These are phyloP conservation scores for Paxillus rubicundulus DNA, from an alignment of 768 basidiomycete species.

Conservation along the genomic window DNA sequence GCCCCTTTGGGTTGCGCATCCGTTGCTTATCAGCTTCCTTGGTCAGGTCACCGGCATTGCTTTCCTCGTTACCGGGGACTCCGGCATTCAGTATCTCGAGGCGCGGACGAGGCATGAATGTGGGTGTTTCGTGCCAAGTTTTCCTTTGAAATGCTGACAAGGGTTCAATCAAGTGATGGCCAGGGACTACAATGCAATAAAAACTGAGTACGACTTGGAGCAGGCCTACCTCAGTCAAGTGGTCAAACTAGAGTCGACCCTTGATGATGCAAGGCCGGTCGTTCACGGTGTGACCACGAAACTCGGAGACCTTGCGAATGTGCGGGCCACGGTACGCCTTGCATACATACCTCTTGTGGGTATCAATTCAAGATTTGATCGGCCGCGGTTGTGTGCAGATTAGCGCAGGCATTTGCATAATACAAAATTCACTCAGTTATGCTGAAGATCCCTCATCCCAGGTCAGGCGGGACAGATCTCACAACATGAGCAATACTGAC, in stretches of 20 bases:
- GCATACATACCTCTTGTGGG: too few relatives aligned
- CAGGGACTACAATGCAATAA: conserved; percentile 4
- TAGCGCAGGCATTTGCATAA: conserved; percentile 14
- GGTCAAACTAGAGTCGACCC: conserved; percentile 11
- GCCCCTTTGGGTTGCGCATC: too few relatives aligned
- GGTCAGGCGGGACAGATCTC: conserved; percentile 1
- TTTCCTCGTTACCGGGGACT: neutral
- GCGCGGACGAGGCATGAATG: neutral
- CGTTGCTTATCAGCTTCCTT: neutral
- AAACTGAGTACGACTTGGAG: conserved; percentile 12
- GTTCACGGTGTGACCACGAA: conserved; percentile 18
- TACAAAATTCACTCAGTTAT: conserved; percentile 9
- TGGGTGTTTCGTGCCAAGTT: neutral
- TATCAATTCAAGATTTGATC: neutral
- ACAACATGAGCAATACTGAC: neutral
- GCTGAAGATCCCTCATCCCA: conserved; percentile 11
- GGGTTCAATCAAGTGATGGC: conserved; percentile 6
- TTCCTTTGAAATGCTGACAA: neutral
- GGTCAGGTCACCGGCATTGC: neutral
- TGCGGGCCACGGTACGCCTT: conserved; percentile 5
- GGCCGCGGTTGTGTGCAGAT: conserved; percentile 10
- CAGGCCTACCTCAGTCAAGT: conserved; percentile 13
- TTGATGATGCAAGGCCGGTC: conserved; percentile 12
- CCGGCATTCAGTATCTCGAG: conserved; percentile 8
- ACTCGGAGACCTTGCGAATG: conserved; percentile 16